Evolutionary conservation across 345 rosid species (phyloP).

Genomic region (Eucalyptus virginea): DNA sequence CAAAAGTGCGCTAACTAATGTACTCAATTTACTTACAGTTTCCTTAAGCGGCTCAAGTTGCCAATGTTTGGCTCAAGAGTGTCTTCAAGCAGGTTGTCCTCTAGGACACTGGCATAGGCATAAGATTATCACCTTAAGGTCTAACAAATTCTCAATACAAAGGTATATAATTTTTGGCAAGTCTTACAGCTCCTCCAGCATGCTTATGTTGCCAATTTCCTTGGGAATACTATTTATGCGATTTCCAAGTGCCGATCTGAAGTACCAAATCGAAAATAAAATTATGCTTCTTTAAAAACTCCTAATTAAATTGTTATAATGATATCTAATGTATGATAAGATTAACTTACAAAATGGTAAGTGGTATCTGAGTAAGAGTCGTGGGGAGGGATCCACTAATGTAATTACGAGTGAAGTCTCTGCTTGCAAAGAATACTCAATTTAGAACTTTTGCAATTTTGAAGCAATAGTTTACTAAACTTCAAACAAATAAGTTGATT

Average conservation of each 20-base stretch:
- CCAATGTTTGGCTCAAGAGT: conserved; percentile 56
- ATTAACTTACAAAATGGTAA: conserved; percentile 34
- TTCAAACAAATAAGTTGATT: background rate
- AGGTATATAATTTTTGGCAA: background rate
- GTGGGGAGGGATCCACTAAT: conserved; percentile 60
- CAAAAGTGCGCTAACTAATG: background rate
- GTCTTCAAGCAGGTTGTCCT: conserved; percentile 49
- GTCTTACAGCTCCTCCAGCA: conserved; percentile 52
- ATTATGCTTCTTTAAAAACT: background rate
- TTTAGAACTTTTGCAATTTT: background rate
- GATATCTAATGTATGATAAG: background rate
- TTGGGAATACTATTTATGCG: conserved; percentile 58
- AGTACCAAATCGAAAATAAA: background rate
- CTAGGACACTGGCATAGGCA: conserved; percentile 30
- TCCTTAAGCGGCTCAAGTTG: conserved; percentile 26
- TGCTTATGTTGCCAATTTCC: conserved; percentile 39
- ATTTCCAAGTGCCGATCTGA: conserved; percentile 47
- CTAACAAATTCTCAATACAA: background rate
- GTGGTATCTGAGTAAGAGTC: conserved; percentile 36
- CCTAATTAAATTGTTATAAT: background rate
- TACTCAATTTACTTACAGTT: conserved; percentile 27
- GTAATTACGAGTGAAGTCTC: conserved; percentile 66
- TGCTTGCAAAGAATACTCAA: background rate
- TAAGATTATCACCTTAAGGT: background rate
- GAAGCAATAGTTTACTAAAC: background rate